Percentiles rank a stretch among this genome's conserved stretches.
Conservation (phyloP, 208 protist genomes). For the Leishmania tropica region DNA sequence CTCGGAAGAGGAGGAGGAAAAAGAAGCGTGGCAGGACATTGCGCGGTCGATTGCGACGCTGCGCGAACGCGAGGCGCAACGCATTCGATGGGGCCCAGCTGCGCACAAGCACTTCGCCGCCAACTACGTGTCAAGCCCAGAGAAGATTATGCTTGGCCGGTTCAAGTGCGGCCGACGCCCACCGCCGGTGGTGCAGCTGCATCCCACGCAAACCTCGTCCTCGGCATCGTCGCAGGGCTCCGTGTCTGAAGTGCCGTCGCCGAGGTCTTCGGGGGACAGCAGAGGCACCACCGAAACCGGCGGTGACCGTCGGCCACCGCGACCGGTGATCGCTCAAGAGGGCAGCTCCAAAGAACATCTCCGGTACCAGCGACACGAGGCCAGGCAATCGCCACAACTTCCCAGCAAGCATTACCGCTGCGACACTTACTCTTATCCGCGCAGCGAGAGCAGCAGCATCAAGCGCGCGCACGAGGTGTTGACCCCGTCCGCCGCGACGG, state of each 20-base stretch:
- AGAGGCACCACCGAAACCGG: background rate
- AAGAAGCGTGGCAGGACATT: slow-evolving; percentile 8
- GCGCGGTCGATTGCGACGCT: slow-evolving; percentile 30
- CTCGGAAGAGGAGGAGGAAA: slow-evolving; percentile 2
- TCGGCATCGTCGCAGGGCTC: background rate
- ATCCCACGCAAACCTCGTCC: background rate
- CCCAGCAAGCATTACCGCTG: slow-evolving; percentile 2
- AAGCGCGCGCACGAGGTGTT: background rate
- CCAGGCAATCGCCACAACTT: background rate
- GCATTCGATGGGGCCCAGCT: slow-evolving; percentile 66
- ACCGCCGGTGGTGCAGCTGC: slow-evolving; percentile 4
- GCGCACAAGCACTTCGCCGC: slow-evolving; percentile 70
- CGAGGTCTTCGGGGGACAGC: background rate
- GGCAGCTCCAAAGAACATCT: background rate
- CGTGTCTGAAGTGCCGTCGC: background rate
- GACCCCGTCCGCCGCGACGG: background rate
- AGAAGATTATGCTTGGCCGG: slow-evolving; percentile 52
- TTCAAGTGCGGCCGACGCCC: slow-evolving; percentile 17
- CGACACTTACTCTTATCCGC: background rate
- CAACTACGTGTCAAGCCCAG: slow-evolving; percentile 78
- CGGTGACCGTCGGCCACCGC: background rate
- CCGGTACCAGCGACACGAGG: background rate
- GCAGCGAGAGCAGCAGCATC: background rate
- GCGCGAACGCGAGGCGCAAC: slow-evolving; percentile 25
- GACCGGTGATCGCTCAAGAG: background rate